These are phyloP conservation scores for Colletotrichum somersetense DNA, from an alignment of 2,329 filamentous ascomycete species.

Conservation along the genomic window DNA sequence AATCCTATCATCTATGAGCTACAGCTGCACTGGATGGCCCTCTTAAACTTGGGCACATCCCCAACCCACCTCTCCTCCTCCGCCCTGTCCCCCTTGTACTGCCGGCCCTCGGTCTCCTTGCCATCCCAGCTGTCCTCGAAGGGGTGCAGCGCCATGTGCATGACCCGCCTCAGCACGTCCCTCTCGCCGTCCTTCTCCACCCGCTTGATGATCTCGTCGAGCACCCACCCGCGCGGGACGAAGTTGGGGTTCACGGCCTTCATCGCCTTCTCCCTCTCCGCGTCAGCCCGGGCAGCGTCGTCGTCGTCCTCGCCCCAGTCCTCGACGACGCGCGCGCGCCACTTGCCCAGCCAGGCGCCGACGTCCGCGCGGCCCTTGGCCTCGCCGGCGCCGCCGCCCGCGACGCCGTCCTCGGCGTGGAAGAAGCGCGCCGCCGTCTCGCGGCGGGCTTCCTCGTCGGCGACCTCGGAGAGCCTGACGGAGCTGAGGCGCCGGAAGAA, in stretches of 20 bases:
- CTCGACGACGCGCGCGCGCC: constrained; percentile 77
- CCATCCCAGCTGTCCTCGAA: constrained; percentile 84
- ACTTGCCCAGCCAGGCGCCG: constrained; percentile 84
- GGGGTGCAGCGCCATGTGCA: constrained; percentile 86
- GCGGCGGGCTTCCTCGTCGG: constrained; percentile 72
- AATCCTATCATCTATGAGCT: constrained; percentile 72
- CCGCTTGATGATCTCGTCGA: constrained; percentile 91
- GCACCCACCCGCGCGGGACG: constrained; percentile 88
- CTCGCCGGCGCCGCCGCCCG: constrained; percentile 72
- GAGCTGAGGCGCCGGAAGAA: constrained; percentile 86
- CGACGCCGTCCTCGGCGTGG: constrained; percentile 77
- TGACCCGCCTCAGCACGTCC: constrained; percentile 80
- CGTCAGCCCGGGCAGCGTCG: constrained; percentile 66
- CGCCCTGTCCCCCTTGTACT: constrained; percentile 70
- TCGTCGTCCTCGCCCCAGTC: constrained; percentile 76
- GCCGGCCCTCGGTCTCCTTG: constrained; percentile 59
- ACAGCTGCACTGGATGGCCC: constrained; percentile 94
- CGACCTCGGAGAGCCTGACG: constrained; percentile 72
- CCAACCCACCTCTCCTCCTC: constrained; percentile 88
- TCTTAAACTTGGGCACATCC: constrained; percentile 82
- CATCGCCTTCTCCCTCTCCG: constrained; percentile 79
- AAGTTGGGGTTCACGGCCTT: constrained; percentile 93
- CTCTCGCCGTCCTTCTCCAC: constrained; percentile 88
- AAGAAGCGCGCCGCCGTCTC: constrained; percentile 82
- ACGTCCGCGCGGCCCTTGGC: constrained; percentile 75